phyloP scores from a whole-genome alignment of 2,329 filamentous ascomycete species.

The Ophiostoma sp. region DNA sequence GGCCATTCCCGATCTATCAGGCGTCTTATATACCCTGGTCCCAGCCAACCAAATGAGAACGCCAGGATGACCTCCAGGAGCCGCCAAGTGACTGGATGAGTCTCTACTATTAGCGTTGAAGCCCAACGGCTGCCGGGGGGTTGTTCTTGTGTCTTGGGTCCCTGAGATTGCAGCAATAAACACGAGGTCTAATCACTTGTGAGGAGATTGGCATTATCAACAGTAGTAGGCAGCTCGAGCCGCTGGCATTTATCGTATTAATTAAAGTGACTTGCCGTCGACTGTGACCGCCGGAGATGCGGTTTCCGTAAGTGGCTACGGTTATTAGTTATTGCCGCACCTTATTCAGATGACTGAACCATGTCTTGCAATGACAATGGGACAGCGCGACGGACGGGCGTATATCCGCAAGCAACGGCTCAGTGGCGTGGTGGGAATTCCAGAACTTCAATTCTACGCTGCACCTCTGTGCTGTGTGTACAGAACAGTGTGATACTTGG shows the following conservation, averaged over 20 bases:
- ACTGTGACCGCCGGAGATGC: background rate
- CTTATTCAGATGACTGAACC: no score
- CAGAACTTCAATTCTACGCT: background rate
- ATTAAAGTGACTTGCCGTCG: background rate
- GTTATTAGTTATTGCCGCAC: background rate
- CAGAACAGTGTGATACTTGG: background rate
- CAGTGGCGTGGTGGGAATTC: background rate
- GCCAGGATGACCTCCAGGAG: background rate
- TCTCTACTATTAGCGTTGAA: slow-evolving; percentile 9
- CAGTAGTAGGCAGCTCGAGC: background rate
- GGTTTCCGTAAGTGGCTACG: background rate
- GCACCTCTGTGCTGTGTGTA: no score
- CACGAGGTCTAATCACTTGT: background rate
- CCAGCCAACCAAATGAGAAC: background rate
- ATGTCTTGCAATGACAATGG: no score
- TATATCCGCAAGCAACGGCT: background rate
- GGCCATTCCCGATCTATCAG: background rate
- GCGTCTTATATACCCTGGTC: background rate
- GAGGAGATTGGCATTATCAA: background rate
- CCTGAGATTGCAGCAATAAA: slow-evolving; percentile 13
- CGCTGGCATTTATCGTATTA: background rate
- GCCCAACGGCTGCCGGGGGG: slow-evolving; percentile 10
- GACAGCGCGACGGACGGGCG: background rate
- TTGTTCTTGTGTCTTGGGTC: background rate
- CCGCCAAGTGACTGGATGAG: background rate